Conservation (phyloP, 108 stramenopile genomes). For the Hondaea fermentalgiana region DNA sequence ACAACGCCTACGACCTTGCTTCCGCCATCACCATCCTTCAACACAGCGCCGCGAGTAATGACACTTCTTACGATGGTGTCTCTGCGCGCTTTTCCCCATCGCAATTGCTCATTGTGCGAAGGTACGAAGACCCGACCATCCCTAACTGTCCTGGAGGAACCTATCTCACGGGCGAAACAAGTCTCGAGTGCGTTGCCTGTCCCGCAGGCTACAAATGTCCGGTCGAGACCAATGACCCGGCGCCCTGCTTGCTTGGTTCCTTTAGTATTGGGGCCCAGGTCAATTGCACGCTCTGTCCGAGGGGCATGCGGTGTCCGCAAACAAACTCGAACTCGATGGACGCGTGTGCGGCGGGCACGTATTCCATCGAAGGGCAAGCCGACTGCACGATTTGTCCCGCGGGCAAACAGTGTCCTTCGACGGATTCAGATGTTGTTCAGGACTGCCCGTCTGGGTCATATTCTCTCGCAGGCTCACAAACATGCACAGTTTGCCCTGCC, state of each 20-base stretch:
- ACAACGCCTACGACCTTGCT: background rate
- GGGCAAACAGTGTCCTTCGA: slow-evolving; percentile 34
- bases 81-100: background rate
- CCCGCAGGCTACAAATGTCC: slow-evolving; percentile 38
- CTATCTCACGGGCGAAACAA: background rate
- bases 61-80: background rate
- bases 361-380: slow-evolving; percentile 27
- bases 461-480: background rate
- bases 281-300: slow-evolving; percentile 39
- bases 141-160: background rate
- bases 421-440: background rate
- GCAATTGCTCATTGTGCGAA: background rate
- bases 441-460: slow-evolving; percentile 13
- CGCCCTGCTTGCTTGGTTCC: slow-evolving; percentile 30
- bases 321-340: background rate
- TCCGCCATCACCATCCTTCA: background rate
- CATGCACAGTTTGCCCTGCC: slow-evolving; percentile 35
- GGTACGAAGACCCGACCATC: background rate
- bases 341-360: slow-evolving; percentile 30
- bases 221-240: background rate
- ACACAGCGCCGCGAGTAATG: background rate
- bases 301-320: slow-evolving; percentile 33
- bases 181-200: background rate
- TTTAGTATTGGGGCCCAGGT: slow-evolving; percentile 25
- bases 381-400: slow-evolving; percentile 38